phyloP scores from a whole-genome alignment of 2,329 filamentous ascomycete species.

The Alternaria hordeiaustralica region DNA sequence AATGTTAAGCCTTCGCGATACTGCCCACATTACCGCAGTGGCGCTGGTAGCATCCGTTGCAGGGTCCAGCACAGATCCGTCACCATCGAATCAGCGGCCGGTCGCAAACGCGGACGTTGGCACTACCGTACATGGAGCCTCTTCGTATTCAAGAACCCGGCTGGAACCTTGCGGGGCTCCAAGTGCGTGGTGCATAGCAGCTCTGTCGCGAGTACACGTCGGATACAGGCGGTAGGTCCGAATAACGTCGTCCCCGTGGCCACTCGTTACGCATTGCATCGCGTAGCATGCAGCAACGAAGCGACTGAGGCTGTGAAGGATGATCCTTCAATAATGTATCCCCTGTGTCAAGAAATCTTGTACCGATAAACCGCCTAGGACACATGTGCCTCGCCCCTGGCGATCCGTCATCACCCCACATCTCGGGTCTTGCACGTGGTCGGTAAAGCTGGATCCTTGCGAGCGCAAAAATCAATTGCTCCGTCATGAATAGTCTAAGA shows the following conservation, averaged over 20 bases:
- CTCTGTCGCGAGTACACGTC: slow-evolving; percentile 1
- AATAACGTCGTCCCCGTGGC: neutral
- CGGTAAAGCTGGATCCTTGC: slow-evolving; percentile 3
- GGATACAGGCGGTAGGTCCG: neutral
- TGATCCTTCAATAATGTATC: slow-evolving; percentile 7
- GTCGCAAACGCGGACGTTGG: neutral
- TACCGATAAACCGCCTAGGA: slow-evolving; percentile 1
- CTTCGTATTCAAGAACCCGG: slow-evolving; percentile 1
- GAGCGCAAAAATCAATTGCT: slow-evolving; percentile 15
- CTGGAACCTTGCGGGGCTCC: slow-evolving; percentile 5
- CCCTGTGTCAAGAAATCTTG: neutral
- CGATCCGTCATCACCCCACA: slow-evolving; percentile 14
- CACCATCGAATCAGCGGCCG: slow-evolving; percentile 6
- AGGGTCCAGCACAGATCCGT: slow-evolving; percentile 7
- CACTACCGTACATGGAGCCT: slow-evolving; percentile 7
- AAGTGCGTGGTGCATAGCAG: neutral
- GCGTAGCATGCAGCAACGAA: slow-evolving; percentile 4
- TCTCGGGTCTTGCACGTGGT: slow-evolving; percentile 6
- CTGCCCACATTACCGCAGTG: slow-evolving; percentile 18
- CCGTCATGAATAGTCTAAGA: slow-evolving; percentile 11
- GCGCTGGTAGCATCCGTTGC: slow-evolving; percentile 17
- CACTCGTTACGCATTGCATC: neutral
- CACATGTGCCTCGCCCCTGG: slow-evolving; percentile 8
- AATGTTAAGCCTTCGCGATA: slow-evolving; percentile 20
- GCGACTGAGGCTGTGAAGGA: slow-evolving; percentile 27